Evolutionary conservation across 441 rosid genomes (phyloP), one percentile per base, ranked within the genome.

Genomic region (Populus trichocarpa): DNA sequence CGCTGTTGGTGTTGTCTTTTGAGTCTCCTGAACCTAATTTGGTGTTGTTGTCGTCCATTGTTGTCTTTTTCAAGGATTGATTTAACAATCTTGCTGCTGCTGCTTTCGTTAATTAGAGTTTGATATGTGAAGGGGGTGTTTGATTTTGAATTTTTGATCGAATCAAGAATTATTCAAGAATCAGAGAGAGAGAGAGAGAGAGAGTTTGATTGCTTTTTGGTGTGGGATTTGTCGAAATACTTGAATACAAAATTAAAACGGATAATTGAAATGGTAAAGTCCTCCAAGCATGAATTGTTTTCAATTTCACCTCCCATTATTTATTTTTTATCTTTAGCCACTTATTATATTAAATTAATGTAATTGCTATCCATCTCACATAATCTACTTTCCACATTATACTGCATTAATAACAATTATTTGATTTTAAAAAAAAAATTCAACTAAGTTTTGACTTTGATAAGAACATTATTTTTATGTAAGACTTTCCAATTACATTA

Each of bases 1-100:
- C 79, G 63, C 81, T 38, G 61, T 81, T 38, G 61, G 80, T 79
- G 35, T 83, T 30, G 71, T 64, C 57, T 25, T 71, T 80, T 35
- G 76, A 71, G 57, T 46, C 83, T 57, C 32, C 78, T 23, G 38
- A 53, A 72, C 66, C 78, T 22, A 69, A 76, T 59, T 77, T 77
- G 20, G 38, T 70, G 30, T 76, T 65, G 67, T 77, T 28, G 65
- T 22, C 13, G 66, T 23, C 66, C 66, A 63, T 63, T 63, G 5
- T 23, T 63, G 66, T 63, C 20, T 23, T 8, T 59, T 22, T 10
- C 28, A 25, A 63, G 66, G 66, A 22, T 63, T 23, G 66, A 63
- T 63, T 63, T 23, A 63, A 63, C 22, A 61, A 9, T 23, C 65
- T 22, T 61, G 65, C 57, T 14, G 57, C 5, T 22, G 66, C n/a